These are phyloP conservation scores for Beauveria sp. DNA, from an alignment of 2,329 filamentous ascomycete genomes.

Conservation along the genomic window DNA sequence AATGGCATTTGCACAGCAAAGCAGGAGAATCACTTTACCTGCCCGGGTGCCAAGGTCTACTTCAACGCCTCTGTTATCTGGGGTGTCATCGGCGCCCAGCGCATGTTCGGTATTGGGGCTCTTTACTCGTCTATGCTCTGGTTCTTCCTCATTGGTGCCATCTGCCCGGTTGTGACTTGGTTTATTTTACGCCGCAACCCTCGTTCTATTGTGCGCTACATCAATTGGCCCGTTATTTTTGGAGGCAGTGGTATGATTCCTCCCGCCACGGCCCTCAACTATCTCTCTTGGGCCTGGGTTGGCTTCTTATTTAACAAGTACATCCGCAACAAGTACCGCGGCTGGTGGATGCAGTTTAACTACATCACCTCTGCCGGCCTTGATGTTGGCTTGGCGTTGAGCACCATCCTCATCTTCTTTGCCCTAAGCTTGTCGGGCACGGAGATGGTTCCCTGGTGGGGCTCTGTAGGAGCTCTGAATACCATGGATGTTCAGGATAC, in stretches of 20 bases:
- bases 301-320: constrained; percentile 45
- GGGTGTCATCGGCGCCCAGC: constrained; percentile 41
- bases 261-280: constrained; percentile 45
- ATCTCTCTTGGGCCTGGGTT: constrained; percentile 44
- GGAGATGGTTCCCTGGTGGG: constrained; percentile 40
- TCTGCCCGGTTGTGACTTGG: constrained; percentile 38
- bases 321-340: constrained; percentile 38
- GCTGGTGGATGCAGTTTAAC: constrained; percentile 50
- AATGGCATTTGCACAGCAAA: constrained; percentile 36
- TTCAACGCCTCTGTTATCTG: constrained; percentile 49
- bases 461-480: constrained; percentile 28
- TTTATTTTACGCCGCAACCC: constrained; percentile 36
- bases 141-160: constrained; percentile 43
- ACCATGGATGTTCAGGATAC: constrained; percentile 22
- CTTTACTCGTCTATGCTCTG: constrained; percentile 37
- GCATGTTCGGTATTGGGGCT: constrained; percentile 22
- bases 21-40: constrained; percentile 43
- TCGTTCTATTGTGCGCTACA: constrained; percentile 33
- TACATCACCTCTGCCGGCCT: constrained; percentile 49
- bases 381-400: constrained; percentile 46
- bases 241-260: constrained; percentile 38
- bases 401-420: constrained; percentile 42
- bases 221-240: constrained; percentile 45
- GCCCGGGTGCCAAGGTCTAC: constrained; percentile 47
- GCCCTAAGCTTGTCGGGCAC: constrained; percentile 35